phyloP scores from a whole-genome alignment of 768 basidiomycete species.

The Hebeloma cylindrosporum region DNA sequence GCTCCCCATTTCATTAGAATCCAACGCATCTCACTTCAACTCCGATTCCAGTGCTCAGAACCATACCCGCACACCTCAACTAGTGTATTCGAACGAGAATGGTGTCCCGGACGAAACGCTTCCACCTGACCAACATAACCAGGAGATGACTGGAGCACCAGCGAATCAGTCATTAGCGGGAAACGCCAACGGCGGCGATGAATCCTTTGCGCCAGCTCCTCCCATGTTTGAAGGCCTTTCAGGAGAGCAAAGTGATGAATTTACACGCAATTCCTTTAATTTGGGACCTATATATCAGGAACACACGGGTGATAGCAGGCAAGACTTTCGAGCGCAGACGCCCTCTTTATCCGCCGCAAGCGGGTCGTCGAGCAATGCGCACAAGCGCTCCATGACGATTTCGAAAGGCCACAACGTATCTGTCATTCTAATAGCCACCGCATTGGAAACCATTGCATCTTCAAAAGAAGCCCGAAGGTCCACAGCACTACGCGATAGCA shows the following conservation, averaged over 20 bases:
- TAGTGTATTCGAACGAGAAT: too few species aligned
- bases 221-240: too few species aligned
- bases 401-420: conserved; percentile 75
- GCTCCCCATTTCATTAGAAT: conserved; percentile 7
- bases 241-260: too few species aligned
- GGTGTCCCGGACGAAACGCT: too few species aligned
- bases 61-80: too few species aligned
- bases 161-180: too few species aligned
- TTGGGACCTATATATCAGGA: too few species aligned
- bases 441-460: conserved; percentile 80
- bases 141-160: too few species aligned
- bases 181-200: too few species aligned
- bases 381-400: conserved; percentile 60
- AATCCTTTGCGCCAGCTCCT: too few species aligned
- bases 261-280: too few species aligned
- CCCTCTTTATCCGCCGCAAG: conserved; percentile 25
- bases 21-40: neutral
- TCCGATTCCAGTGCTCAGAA: conserved; percentile 7
- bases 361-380: conserved; percentile 25
- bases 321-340: conserved; percentile 25
- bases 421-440: conserved; percentile 77
- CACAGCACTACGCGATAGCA: conserved; percentile 75
- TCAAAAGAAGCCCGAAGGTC: conserved; percentile 90
- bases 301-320: conserved; percentile 12
- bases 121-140: too few species aligned